These are phyloP conservation scores for Noccaea caerulescens DNA, from an alignment of 345 rosid genomes.

Conservation along the genomic window DNA sequence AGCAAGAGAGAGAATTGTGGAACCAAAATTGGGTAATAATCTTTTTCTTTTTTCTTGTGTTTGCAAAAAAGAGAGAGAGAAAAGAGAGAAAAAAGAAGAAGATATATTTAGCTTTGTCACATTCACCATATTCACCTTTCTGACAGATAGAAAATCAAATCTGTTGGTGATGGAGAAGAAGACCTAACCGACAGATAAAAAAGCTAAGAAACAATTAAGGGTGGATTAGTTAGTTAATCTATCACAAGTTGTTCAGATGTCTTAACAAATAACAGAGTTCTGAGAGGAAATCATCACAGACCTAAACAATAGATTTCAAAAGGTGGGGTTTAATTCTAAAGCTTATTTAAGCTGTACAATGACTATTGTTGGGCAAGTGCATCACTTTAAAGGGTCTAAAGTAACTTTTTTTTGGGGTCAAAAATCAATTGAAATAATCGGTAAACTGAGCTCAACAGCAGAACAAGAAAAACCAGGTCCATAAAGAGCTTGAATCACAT, in stretches of 20 bases:
- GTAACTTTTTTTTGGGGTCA: neutral
- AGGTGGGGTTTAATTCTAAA: slow-evolving; percentile 22
- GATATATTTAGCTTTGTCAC: slow-evolving; percentile 41
- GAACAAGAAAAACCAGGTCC: too few relatives aligned
- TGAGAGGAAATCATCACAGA: slow-evolving; percentile 2
- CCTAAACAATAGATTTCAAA: slow-evolving; percentile 1
- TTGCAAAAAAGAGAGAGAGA: slow-evolving; percentile 34
- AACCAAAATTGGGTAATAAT: slow-evolving; percentile 47
- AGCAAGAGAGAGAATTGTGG: slow-evolving; percentile 48
- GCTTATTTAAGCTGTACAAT: slow-evolving; percentile 33
- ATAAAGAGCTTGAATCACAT: too few relatives aligned
- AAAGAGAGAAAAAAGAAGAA: slow-evolving; percentile 10
- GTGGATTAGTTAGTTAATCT: slow-evolving; percentile 44
- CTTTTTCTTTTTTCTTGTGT: slow-evolving; percentile 41
- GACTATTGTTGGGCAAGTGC: slow-evolving; percentile 30
- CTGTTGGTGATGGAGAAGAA: slow-evolving; percentile 31
- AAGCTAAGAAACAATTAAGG: slow-evolving; percentile 36
- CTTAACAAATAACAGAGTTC: slow-evolving; percentile 7
- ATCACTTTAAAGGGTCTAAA: slow-evolving; percentile 42
- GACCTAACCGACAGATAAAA: slow-evolving; percentile 24
- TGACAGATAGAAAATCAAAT: slow-evolving; percentile 18
- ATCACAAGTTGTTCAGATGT: slow-evolving; percentile 41
- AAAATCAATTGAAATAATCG: too few relatives aligned
- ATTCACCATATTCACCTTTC: neutral
- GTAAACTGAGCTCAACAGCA: too few relatives aligned